Evolutionary conservation across 345 rosid genomes (phyloP).

Genomic region (Populus ilicifolia): DNA sequence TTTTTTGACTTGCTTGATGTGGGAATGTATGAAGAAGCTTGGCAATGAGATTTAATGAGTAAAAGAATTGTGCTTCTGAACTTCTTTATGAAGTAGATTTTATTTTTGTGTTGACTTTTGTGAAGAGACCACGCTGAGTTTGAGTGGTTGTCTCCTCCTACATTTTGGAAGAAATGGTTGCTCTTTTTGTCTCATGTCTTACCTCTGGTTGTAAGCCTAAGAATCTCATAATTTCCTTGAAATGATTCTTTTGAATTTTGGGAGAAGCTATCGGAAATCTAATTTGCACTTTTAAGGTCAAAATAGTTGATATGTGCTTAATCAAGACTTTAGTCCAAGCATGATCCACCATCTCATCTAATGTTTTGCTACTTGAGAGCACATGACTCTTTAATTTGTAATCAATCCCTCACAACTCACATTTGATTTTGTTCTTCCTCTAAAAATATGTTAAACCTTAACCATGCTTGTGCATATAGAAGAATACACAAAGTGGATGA

Average conservation of each 20-base stretch:
- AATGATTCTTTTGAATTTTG: background rate
- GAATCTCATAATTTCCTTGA: background rate
- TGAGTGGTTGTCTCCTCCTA: background rate
- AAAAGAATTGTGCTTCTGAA: background rate
- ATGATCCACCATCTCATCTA: background rate
- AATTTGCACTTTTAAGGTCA: background rate
- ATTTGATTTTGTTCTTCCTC: background rate
- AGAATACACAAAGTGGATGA: no score
- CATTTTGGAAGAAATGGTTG: background rate
- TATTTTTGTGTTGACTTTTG: background rate
- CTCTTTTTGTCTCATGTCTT: background rate
- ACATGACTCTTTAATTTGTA: background rate
- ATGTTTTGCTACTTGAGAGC: background rate
- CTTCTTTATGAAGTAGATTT: background rate
- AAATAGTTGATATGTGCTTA: background rate
- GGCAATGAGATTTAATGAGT: background rate
- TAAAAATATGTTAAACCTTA: background rate
- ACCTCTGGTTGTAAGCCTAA: background rate
- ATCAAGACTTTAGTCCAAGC: background rate
- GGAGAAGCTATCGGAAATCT: background rate
- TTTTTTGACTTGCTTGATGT: background rate
- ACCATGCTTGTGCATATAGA: no score
- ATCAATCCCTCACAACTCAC: background rate
- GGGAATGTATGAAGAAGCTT: background rate
- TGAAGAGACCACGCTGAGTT: background rate